Evolutionary conservation across 345 rosid genomes (phyloP).

Genomic region (Moricandia arvensis): DNA sequence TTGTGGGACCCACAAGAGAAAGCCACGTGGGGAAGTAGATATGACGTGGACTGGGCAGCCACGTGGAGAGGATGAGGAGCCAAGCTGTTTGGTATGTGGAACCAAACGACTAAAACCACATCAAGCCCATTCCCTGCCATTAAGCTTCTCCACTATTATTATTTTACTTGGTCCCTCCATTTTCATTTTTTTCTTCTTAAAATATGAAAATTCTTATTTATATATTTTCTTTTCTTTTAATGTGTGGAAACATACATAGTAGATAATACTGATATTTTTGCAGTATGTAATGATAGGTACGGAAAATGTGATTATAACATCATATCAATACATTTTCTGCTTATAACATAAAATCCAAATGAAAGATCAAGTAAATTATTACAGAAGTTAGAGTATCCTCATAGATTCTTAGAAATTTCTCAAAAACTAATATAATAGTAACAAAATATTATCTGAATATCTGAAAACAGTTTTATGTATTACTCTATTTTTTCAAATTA

Average conservation of each 20-base stretch:
- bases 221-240: background rate
- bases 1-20: constrained; percentile 4
- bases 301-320: constrained; percentile 19
- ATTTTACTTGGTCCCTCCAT: constrained; percentile 36
- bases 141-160: constrained; percentile 32
- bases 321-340: constrained; percentile 1
- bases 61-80: constrained; percentile 42
- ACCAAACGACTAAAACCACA: constrained; percentile 30
- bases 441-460: background rate
- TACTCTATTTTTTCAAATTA: background rate
- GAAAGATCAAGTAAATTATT: background rate
- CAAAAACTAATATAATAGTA: no score
- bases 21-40: constrained; percentile 31
- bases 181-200: background rate
- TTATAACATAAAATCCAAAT: background rate
- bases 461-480: background rate
- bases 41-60: constrained; percentile 35
- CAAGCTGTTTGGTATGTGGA: constrained; percentile 31
- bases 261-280: background rate
- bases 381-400: background rate
- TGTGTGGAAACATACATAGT: background rate
- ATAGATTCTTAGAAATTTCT: no score
- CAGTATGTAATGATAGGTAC: constrained; percentile 11
- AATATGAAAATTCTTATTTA: background rate
- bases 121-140: constrained; percentile 32